Base-by-base conservation (phyloP, 2,329 filamentous ascomycete genomes). In the Aspergillus sp. region DNA sequence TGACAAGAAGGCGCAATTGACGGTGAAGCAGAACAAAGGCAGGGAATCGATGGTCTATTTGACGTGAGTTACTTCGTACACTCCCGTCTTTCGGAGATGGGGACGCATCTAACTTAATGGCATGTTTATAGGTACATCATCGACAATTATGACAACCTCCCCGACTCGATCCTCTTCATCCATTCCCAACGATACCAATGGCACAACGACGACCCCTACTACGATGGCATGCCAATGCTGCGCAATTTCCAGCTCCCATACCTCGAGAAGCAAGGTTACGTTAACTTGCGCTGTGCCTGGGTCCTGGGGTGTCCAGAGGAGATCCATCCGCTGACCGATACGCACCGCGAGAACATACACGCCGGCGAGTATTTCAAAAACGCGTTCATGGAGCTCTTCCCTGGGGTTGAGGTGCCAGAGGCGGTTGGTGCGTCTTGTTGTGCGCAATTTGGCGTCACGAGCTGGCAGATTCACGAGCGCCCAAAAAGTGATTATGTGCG, bases 211-310 rank as follows among this genome's bases (percentile, higher is more conserved):
- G 79, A 82, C 57, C 78, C 79, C 2, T 80, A 80, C 66, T 81
- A 80, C 60, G 79, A 82, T 60, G 80, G 80, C 8, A 70, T 80
- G 1, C 76, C 76, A 5, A 75, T 82, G 68, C 71, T 84, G 2
- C 72, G 74, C 21, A 76, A 77, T 39, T 77, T 84, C 56, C 79
- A 81, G 56, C 55, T 82, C 3, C 72, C 78, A 0, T 79, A 81
- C 63, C 73, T 84, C 40, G 73, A 77, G 50, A 63, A 76, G 56
- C 72, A 80, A 64, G 81, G 82, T 55, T 84, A 84, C 55, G 78
- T 81, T 35, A 84, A 82, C 54, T 73, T 84, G 15, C 80, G 82
- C 41, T 84, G 82, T 61, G 77, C 74, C 21, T 83, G 80, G 80
- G 70, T 73, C 2, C 69, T 83, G 1, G 82, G 82, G 1, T 84